Base-by-base conservation (phyloP, 805 yeast species). In the Pichia phayaonensis region DNA sequence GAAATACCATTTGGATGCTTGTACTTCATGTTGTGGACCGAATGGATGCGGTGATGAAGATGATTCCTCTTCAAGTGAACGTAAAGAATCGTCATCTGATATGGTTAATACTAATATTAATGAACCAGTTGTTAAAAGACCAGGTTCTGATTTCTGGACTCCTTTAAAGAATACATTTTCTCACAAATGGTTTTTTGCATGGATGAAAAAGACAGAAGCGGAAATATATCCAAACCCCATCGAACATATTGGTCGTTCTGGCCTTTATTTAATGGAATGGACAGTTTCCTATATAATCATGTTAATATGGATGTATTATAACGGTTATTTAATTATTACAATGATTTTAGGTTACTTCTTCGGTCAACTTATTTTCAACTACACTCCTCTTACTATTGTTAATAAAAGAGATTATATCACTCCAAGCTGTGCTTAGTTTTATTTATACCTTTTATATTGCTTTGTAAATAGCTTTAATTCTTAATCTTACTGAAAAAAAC, bases 261-360 rank as follows among this genome's bases (percentile, higher is more conserved):
- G 69, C 2, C 56, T 82, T 36, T 83, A 75, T 62, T 75, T 80
- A 1, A 59, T 79, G 26, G 83, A 82, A 61, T 80, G 84, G 79
- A 83, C 83, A 3, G 72, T 77, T 16, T 76, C 83, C 4, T 83
- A 83, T 63, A 63, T 83, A 46, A 76, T 83, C 59, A 84, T 83
- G 86, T 72, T 84, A 69, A 67, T 84, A 58, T 83, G 82, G 70
- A 83, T 84, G 89, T 82, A 83, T 70, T 83, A 80, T 69, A 83
- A 83, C 59, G 88, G 88, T 16, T 83, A 81, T 61, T 72, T 83
- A 39, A 76, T 81, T 52, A 79, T 83, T 51, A 74, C 81, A 12
- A 81, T 84, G 64, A 72, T 81, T 46, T 62, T 82, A 36, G 87
- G 86, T 8, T 84, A 83, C 2, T 64, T 80, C 27, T 59, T 81